These are phyloP conservation scores for Mimosa pudica DNA, from an alignment of 306 rosid species.

Conservation along the genomic window DNA sequence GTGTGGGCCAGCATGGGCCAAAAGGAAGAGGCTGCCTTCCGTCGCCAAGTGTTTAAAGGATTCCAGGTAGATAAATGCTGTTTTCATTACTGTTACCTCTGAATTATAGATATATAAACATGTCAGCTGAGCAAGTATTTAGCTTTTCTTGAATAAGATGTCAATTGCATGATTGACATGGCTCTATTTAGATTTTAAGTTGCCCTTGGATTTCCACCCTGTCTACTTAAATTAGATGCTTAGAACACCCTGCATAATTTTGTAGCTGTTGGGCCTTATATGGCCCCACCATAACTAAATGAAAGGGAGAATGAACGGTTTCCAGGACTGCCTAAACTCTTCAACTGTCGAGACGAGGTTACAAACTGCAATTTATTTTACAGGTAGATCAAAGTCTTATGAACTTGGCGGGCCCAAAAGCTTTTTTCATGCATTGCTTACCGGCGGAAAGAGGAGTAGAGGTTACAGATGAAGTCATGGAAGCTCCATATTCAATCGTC, in stretches of 20 bases:
- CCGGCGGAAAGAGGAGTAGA: constrained; percentile 99
- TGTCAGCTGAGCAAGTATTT: background rate
- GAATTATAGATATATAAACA: background rate
- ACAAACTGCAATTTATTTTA: constrained; percentile 2
- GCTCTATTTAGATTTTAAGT: background rate
- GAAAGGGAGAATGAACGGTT: background rate
- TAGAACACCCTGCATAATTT: background rate
- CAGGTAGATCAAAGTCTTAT: constrained; percentile 77
- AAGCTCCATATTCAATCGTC: constrained; percentile 89
- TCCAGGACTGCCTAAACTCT: background rate
- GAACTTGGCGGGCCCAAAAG: constrained; percentile 84
- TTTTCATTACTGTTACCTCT: background rate
- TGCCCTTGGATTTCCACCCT: background rate
- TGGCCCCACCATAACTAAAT: background rate
- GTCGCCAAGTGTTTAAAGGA: constrained; percentile 74
- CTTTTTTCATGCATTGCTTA: constrained; percentile 91
- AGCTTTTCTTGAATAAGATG: constrained; percentile 12
- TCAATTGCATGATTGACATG: background rate
- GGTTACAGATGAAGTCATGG: constrained; percentile 85
- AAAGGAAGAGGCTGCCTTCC: constrained; percentile 90
- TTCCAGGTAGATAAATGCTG: constrained; percentile 67
- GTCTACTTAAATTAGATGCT: background rate
- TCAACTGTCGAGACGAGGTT: background rate
- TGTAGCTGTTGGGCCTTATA: background rate
- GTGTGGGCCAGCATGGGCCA: constrained; percentile 99